phyloP scores from a whole-genome alignment of 1,284 basidiomycete genomes.

The Pseudozyma sp. region DNA sequence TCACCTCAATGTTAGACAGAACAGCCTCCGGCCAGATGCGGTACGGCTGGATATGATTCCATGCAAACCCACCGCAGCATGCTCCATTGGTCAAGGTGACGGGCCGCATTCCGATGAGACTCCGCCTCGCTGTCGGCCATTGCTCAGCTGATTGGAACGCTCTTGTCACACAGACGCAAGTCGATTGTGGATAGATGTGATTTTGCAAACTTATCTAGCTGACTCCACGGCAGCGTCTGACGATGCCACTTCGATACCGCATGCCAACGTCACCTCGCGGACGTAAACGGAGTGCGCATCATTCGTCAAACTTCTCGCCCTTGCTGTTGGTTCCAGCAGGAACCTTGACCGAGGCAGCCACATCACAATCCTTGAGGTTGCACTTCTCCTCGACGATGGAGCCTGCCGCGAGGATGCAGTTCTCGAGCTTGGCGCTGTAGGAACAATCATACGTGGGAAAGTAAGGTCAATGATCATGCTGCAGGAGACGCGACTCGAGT shows the following conservation, averaged over 20 bases:
- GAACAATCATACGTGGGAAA: neutral
- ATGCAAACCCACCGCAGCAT: too few relatives aligned
- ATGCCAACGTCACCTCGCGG: neutral
- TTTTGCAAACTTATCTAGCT: too few relatives aligned
- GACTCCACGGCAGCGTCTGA: neutral
- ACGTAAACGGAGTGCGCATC: neutral
- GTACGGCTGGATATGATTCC: too few relatives aligned
- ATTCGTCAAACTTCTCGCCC: slow-evolving; percentile 59
- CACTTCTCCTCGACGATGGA: slow-evolving; percentile 84
- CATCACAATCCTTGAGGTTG: slow-evolving; percentile 83
- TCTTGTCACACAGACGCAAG: too few relatives aligned
- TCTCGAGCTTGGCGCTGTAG: slow-evolving; percentile 85
- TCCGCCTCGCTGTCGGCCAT: too few relatives aligned
- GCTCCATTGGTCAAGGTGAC: too few relatives aligned
- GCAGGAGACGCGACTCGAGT: neutral
- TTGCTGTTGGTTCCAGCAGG: slow-evolving; percentile 56
- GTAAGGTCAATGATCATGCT: slow-evolving; percentile 5
- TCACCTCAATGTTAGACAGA: too few relatives aligned
- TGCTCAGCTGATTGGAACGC: too few relatives aligned
- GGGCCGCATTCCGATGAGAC: too few relatives aligned
- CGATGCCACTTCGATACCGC: neutral
- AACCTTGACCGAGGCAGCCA: slow-evolving; percentile 88
- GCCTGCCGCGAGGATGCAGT: slow-evolving; percentile 84
- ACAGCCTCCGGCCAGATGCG: too few relatives aligned
- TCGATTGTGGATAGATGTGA: too few relatives aligned